Evolutionary conservation across 2,329 filamentous ascomycete genomes (phyloP).

Genomic region (Aureobasidium uvarum): DNA sequence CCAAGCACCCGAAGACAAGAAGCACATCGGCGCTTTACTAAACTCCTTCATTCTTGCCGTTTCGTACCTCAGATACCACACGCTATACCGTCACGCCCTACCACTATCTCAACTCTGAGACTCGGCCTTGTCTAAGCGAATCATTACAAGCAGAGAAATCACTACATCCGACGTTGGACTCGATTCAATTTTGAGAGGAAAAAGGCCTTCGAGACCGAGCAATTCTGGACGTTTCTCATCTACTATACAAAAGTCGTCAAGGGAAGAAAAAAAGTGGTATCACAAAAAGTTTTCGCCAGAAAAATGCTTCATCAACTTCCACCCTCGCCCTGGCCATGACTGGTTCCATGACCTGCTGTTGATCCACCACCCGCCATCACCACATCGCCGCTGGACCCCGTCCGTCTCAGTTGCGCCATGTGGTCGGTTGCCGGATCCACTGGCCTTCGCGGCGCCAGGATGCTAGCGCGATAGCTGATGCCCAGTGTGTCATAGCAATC

Average conservation of each 20-base stretch:
- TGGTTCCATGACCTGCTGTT: conserved; percentile 27
- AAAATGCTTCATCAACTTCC: conserved; percentile 21
- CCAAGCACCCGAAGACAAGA: background rate
- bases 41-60: background rate
- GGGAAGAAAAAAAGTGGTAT: conserved; percentile 22
- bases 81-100: background rate
- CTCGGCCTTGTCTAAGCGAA: background rate
- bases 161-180: background rate
- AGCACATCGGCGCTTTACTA: background rate
- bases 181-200: background rate
- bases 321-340: conserved; percentile 12
- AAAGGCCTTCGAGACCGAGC: conserved; percentile 26
- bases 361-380: conserved; percentile 27
- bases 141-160: background rate
- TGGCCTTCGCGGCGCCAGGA: conserved; percentile 35
- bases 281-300: conserved; percentile 25
- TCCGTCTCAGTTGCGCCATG: conserved; percentile 18
- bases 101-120: background rate
- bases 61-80: background rate
- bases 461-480: conserved; percentile 57
- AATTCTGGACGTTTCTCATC: conserved; percentile 97
- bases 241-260: conserved; percentile 59
- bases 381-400: conserved; percentile 27
- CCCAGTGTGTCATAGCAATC: conserved; percentile 64
- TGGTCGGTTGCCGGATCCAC: conserved; percentile 23